A percentile compares a stretch with the other conserved stretches of the same genome.
These are phyloP conservation scores for Xerocomellus dryophilus DNA, from an alignment of 768 basidiomycete species.

Conservation along the genomic window DNA sequence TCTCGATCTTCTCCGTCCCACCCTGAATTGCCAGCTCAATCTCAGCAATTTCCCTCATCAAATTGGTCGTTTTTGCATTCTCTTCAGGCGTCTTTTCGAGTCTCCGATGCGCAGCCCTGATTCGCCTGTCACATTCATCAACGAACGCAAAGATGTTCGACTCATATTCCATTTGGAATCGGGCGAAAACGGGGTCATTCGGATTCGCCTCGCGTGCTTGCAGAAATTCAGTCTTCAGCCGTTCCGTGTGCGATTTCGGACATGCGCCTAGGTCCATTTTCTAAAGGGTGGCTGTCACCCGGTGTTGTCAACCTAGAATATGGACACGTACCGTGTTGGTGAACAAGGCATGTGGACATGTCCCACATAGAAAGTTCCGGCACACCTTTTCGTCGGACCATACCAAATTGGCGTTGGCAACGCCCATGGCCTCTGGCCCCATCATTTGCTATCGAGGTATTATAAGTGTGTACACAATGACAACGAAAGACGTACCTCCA, in stretches of 20 bases:
- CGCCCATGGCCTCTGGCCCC: slow-evolving; percentile 99
- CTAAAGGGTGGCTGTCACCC: slow-evolving; percentile 30
- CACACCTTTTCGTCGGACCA: slow-evolving; percentile 98
- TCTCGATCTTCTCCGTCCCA: slow-evolving; percentile 97
- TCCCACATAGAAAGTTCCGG: slow-evolving; percentile 95
- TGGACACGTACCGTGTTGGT: slow-evolving; percentile 83
- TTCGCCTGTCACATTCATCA: slow-evolving; percentile 96
- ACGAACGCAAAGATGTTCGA: slow-evolving; percentile 93
- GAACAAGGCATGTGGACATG: slow-evolving; percentile 97
- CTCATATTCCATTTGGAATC: slow-evolving; percentile 95
- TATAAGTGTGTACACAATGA: background rate
- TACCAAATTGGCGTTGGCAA: slow-evolving; percentile 85
- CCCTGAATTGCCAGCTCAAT: slow-evolving; percentile 99
- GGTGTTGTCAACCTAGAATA: background rate
- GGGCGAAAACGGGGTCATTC: slow-evolving; percentile 73
- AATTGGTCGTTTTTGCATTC: slow-evolving; percentile 96
- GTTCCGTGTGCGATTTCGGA: slow-evolving; percentile 93
- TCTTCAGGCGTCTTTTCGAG: slow-evolving; percentile 99
- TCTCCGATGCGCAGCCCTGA: slow-evolving; percentile 88
- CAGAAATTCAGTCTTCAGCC: slow-evolving; percentile 86
- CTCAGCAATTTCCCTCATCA: slow-evolving; percentile 99
- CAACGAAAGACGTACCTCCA: slow-evolving; percentile 50
- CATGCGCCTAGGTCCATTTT: slow-evolving; percentile 99
- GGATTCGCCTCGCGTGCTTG: slow-evolving; percentile 75
- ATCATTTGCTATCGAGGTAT: slow-evolving; percentile 85